These are phyloP conservation scores for Aaosphaeria arxii DNA, from an alignment of 2,329 filamentous ascomycete species.

Conservation along the genomic window DNA sequence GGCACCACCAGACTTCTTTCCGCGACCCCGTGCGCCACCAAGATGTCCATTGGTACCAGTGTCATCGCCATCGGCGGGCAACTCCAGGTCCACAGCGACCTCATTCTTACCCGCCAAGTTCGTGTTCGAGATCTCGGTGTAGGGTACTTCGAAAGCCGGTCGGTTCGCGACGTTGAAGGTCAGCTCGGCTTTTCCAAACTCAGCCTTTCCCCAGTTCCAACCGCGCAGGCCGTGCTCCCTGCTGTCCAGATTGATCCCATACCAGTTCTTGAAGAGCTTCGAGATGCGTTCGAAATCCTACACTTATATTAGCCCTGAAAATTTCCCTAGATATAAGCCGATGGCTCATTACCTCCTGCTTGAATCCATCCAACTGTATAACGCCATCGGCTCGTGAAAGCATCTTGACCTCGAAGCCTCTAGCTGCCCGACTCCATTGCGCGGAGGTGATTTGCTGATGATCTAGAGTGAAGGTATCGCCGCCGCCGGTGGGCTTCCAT, in stretches of 20 bases:
- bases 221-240: conserved; percentile 92
- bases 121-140: conserved; percentile 96
- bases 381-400: conserved; percentile 79
- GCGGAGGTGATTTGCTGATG: conserved; percentile 78
- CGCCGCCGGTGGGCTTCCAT: conserved; percentile 86
- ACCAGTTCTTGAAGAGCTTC: conserved; percentile 98
- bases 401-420: conserved; percentile 92
- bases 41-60: conserved; percentile 71
- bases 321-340: background rate
- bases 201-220: conserved; percentile 99
- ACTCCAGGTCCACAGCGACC: conserved; percentile 89
- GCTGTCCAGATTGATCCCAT: conserved; percentile 86
- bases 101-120: conserved; percentile 97
- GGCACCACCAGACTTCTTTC: conserved; percentile 85
- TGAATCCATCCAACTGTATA: conserved; percentile 92
- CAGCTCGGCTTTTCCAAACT: conserved; percentile 92
- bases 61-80: conserved; percentile 68
- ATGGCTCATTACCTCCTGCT: conserved; percentile 62
- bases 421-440: conserved; percentile 92
- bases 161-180: conserved; percentile 96
- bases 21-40: conserved; percentile 70
- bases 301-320: conserved; percentile 6
- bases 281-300: conserved; percentile 84
- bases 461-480: conserved; percentile 92
- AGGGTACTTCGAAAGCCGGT: conserved; percentile 94